Evolutionary conservation across 2,329 filamentous ascomycete genomes (phyloP).

Genomic region (Alternaria novae-zelandiae): DNA sequence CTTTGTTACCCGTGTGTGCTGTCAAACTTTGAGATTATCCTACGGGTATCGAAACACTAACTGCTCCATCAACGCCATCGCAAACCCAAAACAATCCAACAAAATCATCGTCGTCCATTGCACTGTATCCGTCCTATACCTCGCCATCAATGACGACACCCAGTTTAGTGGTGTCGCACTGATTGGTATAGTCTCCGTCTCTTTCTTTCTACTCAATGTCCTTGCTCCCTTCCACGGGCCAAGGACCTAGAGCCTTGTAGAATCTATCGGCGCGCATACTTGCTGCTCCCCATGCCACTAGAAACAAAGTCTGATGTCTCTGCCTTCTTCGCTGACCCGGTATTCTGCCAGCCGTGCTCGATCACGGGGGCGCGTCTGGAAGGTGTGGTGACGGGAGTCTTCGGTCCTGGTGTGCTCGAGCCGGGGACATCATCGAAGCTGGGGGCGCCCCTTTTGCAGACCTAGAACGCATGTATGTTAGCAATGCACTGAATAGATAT

Average conservation of each 20-base stretch:
- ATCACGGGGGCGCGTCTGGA: background rate
- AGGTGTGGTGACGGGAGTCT: background rate
- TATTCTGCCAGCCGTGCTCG: background rate
- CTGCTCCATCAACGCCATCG: background rate
- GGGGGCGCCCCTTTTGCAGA: background rate
- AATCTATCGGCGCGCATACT: background rate
- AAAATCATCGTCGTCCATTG: background rate
- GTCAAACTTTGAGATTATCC: background rate
- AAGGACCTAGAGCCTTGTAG: background rate
- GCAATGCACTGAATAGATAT: background rate
- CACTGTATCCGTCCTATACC: background rate
- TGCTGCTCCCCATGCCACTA: background rate
- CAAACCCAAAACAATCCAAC: background rate
- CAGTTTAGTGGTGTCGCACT: background rate
- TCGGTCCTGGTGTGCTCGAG: background rate
- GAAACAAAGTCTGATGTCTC: background rate
- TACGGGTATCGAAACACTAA: background rate
- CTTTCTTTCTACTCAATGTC: background rate
- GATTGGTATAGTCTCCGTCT: background rate
- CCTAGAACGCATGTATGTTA: background rate
- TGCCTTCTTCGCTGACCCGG: background rate
- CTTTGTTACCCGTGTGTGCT: background rate
- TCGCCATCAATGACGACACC: background rate
- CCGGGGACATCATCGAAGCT: background rate
- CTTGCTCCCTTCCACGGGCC: background rate